Evolutionary conservation across 176 grass and related monocot species (phyloP), one percentile per base, ranked within the genome.

Genomic region (Alloteropsis semialata): DNA sequence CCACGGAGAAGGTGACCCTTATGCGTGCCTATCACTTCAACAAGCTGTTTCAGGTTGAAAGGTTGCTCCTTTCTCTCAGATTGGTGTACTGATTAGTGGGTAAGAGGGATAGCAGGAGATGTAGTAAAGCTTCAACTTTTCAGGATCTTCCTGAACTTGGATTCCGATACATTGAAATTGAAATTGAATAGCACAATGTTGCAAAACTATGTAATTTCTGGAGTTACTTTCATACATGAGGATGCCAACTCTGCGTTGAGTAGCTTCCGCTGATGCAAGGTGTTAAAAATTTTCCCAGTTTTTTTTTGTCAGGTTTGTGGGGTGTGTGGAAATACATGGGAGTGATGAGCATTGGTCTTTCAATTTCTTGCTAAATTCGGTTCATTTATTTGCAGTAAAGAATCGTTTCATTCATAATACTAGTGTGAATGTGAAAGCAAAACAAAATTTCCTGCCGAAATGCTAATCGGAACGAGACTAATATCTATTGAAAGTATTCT

Each of bases 141-240:
- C 77, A 80, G 77, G 77, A 68, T 80, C 77, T 80, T 80, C 46
- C 77, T 80, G 77, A 80, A 80, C 28, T 80, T 18, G 2, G 33
- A 14, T 80, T 46, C 22, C 0, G 41, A 27, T 28, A 21, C 54
- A 55, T 75, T 33, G 30, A 22, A 22, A 2, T 28, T 73, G 24
- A 50, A 49, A 22, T 6, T 50, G 44, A 73, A 10, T 10, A 50
- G 45, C 19, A 12, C 5, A 73, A 73, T 51, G 69, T 33, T 39
- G 8, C 0, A 17, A 37, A 37, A 37, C 18, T 19, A 6, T 67
- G 36, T 22, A 67, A 41, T n/a, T 36, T 38, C 0, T 19, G 21
- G 61, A 8, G 8, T 38, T n/a, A n/a, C 21, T 67, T 41, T 67
- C 65, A 67, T 64, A 64, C 60, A 34, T 38, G 17, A 22, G 6